Evolutionary conservation across 768 basidiomycete species (phyloP).

Genomic region (Termitomyces sp.): DNA sequence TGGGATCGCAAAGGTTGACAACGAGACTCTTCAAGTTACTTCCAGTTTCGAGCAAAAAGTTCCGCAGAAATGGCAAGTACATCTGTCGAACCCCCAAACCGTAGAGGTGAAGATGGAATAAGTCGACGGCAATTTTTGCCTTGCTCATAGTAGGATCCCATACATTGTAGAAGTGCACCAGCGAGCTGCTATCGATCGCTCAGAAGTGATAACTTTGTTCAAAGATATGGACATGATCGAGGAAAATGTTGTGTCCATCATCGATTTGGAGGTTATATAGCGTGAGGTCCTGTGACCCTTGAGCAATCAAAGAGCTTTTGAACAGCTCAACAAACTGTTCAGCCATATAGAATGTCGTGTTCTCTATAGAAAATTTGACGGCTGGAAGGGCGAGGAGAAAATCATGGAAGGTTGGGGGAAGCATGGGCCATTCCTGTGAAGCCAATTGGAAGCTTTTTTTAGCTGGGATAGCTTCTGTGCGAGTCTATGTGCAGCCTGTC

Average conservation of each 20-base stretch:
- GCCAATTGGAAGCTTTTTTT: not conserved
- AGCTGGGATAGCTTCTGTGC: not conserved
- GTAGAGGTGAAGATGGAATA: not conserved
- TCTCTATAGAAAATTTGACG: not conserved
- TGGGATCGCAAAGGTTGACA: no score
- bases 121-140: not conserved
- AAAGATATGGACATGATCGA: not conserved
- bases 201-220: not conserved
- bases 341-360: not conserved
- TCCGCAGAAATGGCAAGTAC: no score
- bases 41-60: no score
- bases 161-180: not conserved
- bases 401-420: not conserved
- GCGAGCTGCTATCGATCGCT: not conserved
- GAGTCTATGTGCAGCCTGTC: not conserved
- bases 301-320: not conserved
- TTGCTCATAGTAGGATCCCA: not conserved
- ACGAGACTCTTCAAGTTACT: no score
- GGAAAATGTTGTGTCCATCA: not conserved
- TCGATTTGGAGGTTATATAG: not conserved
- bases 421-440: not conserved
- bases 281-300: not conserved
- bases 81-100: not conserved
- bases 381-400: not conserved
- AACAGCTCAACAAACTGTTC: not conserved